These are phyloP conservation scores for Moelleriella libera DNA, from an alignment of 2,329 filamentous ascomycete species.

Conservation along the genomic window DNA sequence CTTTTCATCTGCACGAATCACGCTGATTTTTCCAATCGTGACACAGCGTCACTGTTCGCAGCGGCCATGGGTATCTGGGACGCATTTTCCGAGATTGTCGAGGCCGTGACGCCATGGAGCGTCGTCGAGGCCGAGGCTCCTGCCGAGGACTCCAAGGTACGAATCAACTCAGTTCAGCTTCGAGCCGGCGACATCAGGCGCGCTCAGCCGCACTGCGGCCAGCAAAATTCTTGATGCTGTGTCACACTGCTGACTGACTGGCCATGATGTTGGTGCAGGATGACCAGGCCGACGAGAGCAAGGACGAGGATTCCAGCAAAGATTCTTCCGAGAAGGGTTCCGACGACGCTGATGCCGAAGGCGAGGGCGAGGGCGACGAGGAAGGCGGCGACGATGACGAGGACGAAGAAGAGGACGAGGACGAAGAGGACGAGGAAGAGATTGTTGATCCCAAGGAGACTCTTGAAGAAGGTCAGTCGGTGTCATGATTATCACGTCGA, in stretches of 20 bases:
- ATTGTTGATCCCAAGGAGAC: conserved; percentile 78
- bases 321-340: conserved; percentile 10
- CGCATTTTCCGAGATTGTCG: conserved; percentile 47
- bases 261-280: not conserved
- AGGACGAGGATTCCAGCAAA: conserved; percentile 19
- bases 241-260: too few relatives aligned
- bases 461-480: conserved; percentile 73
- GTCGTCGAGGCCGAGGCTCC: conserved; percentile 53
- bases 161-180: conserved; percentile 5
- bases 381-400: conserved; percentile 39
- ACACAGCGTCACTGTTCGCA: conserved; percentile 23
- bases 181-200: not conserved
- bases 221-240: too few relatives aligned
- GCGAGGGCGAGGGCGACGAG: conserved; percentile 27
- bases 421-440: conserved; percentile 68
- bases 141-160: conserved; percentile 48
- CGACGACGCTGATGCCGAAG: conserved; percentile 20
- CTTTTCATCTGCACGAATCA: too few relatives aligned
- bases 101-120: conserved; percentile 51
- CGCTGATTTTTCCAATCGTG: conserved; percentile 9
- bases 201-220: too few relatives aligned
- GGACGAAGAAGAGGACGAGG: conserved; percentile 50
- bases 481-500: not conserved
- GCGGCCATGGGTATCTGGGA: conserved; percentile 54
- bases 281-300: conserved; percentile 34